These are phyloP conservation scores for Rhynchospora tenuis DNA, from an alignment of 176 grass and related monocot genomes.

Conservation along the genomic window DNA sequence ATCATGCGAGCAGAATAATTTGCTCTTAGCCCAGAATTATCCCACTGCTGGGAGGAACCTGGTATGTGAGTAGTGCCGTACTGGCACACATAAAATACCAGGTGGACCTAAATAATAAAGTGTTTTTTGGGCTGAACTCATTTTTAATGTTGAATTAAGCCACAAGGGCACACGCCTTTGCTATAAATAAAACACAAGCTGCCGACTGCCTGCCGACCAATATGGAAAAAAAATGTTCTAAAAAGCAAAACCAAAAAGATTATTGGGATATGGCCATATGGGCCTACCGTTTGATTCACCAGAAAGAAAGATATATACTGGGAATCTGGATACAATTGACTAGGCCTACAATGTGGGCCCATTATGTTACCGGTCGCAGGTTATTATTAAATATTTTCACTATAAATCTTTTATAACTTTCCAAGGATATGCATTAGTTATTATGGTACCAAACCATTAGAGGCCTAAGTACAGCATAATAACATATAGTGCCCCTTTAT, in stretches of 20 bases:
- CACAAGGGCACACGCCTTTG: background rate
- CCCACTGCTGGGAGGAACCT: background rate
- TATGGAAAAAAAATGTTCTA: background rate
- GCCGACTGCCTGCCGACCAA: background rate
- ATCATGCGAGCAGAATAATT: background rate
- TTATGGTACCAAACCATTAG: no score
- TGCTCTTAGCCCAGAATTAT: background rate
- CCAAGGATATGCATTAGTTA: no score
- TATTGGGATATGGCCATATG: no score
- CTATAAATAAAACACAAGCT: background rate
- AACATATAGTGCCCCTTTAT: no score
- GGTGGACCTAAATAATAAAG: background rate
- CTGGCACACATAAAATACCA: background rate
- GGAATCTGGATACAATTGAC: no score
- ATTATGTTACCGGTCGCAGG: no score
- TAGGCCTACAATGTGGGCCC: no score
- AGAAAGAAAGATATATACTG: no score
- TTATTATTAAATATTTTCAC: no score
- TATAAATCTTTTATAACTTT: no score
- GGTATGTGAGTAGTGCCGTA: background rate
- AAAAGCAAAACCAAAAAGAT: background rate
- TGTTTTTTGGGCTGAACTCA: background rate
- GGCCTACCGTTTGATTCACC: no score
- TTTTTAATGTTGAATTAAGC: background rate
- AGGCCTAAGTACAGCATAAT: no score